Percentiles rank a stretch among this genome's conserved stretches.
Conservation (phyloP, 805 yeast genomes). For the Saccharomycopsis malanga region DNA sequence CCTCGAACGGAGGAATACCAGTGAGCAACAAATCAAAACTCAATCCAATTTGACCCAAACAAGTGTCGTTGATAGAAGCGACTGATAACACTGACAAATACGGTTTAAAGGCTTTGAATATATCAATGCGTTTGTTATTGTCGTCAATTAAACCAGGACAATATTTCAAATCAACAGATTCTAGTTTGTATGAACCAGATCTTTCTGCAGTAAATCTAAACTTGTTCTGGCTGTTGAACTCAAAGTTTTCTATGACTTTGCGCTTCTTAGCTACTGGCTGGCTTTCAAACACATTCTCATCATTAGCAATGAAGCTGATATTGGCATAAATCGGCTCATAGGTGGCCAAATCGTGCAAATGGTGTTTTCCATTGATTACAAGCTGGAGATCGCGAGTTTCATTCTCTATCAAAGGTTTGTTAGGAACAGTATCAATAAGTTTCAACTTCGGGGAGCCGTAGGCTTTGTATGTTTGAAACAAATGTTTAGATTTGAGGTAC, state of each 20-base stretch:
- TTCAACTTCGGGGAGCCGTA: slow-evolving; percentile 51
- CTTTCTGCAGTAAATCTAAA: slow-evolving; percentile 36
- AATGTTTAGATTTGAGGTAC: slow-evolving; percentile 7
- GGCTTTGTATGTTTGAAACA: slow-evolving; percentile 33
- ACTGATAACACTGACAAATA: slow-evolving; percentile 34
- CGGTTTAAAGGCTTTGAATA: slow-evolving; percentile 30
- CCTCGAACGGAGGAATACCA: slow-evolving; percentile 79
- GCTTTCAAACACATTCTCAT: slow-evolving; percentile 16
- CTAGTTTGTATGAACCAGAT: slow-evolving; percentile 63
- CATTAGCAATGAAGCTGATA: slow-evolving; percentile 28
- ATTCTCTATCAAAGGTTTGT: slow-evolving; percentile 17
- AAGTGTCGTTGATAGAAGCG: slow-evolving; percentile 62
- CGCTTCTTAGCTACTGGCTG: slow-evolving; percentile 21
- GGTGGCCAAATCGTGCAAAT: slow-evolving; percentile 7
- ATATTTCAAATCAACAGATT: slow-evolving; percentile 45
- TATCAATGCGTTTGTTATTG: slow-evolving; percentile 49
- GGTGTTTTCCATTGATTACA: slow-evolving; percentile 11
- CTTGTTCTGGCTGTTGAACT: slow-evolving; percentile 26
- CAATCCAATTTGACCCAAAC: slow-evolving; percentile 90
- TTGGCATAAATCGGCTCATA: slow-evolving; percentile 31
- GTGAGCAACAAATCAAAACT: slow-evolving; percentile 57
- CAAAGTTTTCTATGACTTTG: slow-evolving; percentile 22
- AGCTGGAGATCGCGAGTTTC: slow-evolving; percentile 15
- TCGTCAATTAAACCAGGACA: slow-evolving; percentile 65
- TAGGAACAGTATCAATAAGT: slow-evolving; percentile 31